Evolutionary conservation across 106 monocot genomes (phyloP), one percentile per base, ranked within the genome.

Genomic region (Allium cepa): DNA sequence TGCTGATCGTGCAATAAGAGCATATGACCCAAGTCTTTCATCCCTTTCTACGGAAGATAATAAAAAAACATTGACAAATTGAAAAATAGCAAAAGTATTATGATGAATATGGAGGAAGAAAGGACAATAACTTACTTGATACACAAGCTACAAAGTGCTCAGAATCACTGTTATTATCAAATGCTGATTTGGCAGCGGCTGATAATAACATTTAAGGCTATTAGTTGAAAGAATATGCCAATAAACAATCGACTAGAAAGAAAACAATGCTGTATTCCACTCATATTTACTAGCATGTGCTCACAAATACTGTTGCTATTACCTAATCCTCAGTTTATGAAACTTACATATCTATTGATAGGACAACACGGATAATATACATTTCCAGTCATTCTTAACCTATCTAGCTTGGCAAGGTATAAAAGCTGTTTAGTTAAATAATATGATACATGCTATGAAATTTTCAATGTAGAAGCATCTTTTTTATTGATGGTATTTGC

Each of bases 101-200:
- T 60, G 26, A 47, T 36, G 36, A 36, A 36, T 36, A 36, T 36
- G 36, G 36, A 45, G 9, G 51, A 60, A 61, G 16, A 45, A 11
- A 49, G 55, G 50, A 77, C 17, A 58, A 17, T 46, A 51, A 56
- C 77, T 67, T 91, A 97, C 96, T 81, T 74, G 89, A 84, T 73
- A 99, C 65, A 50, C 89, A 92, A 10, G 84, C 97, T 79, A 81
- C 82, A 62, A 99, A 99, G 71, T 93, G 80, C 13, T 89, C 89
- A 26, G 88, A 72, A 56, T 85, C 71, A 71, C 73, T 69, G 47
- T 84, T 75, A 62, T 89, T 92, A 68, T 93, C 92, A 70, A 85
- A 93, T 26, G 85, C 92, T 60, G 92, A 85, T 68, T 71, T 80
- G 60, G 87, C 82, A 87, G 90, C 92, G 85, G 79, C 96, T 96